These are phyloP conservation scores for Chytriomyces confervae DNA, from an alignment of 192 early-diverging fungal genomes.

Conservation along the genomic window DNA sequence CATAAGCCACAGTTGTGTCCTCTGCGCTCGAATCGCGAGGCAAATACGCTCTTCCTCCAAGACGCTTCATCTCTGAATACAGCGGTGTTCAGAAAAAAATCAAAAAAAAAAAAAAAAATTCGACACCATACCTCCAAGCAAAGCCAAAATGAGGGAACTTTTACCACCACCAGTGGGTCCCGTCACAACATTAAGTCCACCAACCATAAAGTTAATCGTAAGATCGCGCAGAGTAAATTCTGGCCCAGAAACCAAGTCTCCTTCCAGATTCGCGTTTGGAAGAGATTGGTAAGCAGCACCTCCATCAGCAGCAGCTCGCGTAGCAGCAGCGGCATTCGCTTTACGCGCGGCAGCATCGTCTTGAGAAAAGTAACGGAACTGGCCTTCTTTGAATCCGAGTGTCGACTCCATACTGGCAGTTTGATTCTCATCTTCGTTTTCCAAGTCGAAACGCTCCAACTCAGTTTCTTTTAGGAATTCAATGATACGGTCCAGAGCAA, in stretches of 20 bases:
- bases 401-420: neutral
- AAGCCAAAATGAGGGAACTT: constrained; percentile 68
- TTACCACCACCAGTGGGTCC: constrained; percentile 89
- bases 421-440: neutral
- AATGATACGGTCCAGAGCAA: constrained; percentile 57
- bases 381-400: constrained; percentile 20
- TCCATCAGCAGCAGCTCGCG: neutral
- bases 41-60: constrained; percentile 21
- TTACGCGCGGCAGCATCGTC: constrained; percentile 2
- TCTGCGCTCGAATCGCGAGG: neutral
- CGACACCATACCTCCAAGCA: constrained; percentile 72
- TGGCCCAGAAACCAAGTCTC: constrained; percentile 6
- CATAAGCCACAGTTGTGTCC: constrained; percentile 69
- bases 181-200: constrained; percentile 67
- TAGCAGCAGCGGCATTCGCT: neutral
- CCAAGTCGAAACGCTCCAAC: constrained; percentile 27
- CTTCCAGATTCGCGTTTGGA: constrained; percentile 13
- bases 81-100: constrained; percentile 22
- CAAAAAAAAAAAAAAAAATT: neutral
- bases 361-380: constrained; percentile 27
- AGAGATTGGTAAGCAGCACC: neutral
- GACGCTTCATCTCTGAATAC: constrained; percentile 30
- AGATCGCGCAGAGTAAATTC: constrained; percentile 44
- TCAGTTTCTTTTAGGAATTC: constrained; percentile 40
- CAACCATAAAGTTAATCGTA: constrained; percentile 34